These are phyloP conservation scores for Lactarius hengduanensis DNA, from an alignment of 768 basidiomycete genomes.

Conservation along the genomic window DNA sequence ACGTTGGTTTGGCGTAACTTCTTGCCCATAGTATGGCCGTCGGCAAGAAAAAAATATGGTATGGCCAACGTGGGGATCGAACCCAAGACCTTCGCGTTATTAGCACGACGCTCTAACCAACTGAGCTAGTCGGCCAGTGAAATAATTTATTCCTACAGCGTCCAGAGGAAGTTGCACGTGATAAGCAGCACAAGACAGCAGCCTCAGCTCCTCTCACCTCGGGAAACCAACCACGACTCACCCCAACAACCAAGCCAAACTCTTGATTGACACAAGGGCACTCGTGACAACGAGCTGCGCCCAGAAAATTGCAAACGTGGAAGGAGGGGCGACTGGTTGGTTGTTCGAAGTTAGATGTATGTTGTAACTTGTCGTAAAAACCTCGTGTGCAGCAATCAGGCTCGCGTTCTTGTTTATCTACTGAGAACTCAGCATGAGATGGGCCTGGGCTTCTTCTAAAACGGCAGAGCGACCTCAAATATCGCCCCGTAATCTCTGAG, in stretches of 20 bases:
- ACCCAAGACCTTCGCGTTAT: conserved; percentile 42
- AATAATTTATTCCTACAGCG: background rate
- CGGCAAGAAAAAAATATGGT: background rate
- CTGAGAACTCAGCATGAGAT: background rate
- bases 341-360: background rate
- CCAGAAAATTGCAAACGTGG: background rate
- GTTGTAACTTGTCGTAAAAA: background rate
- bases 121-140: conserved; percentile 51
- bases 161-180: background rate
- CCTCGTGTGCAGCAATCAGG: background rate
- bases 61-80: conserved; percentile 33
- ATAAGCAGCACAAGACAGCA: too few species aligned
- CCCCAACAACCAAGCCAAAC: background rate
- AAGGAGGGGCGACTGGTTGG: background rate
- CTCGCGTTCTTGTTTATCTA: background rate
- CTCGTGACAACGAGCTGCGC: background rate
- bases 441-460: background rate
- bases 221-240: background rate
- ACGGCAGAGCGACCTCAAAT: background rate
- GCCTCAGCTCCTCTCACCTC: background rate
- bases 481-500: background rate
- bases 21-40: conserved; percentile 15
- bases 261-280: background rate
- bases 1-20: conserved; percentile 22
- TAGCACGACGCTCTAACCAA: conserved; percentile 93